A percentile compares a stretch with the other conserved stretches of the same genome.
These are phyloP conservation scores for Haplosporangium sp. DNA, from an alignment of 371 early-diverging fungal genomes.

Conservation along the genomic window DNA sequence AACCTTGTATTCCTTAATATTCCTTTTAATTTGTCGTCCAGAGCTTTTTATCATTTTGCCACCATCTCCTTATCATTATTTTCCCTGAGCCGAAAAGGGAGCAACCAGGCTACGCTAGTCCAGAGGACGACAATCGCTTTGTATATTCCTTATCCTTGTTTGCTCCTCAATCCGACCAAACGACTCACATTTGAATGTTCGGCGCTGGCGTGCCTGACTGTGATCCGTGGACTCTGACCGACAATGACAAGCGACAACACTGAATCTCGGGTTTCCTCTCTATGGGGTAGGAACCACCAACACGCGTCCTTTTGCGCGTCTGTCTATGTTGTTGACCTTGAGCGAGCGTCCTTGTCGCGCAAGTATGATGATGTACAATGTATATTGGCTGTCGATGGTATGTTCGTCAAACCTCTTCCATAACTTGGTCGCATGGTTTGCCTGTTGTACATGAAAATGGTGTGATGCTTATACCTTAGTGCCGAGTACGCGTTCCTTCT, in stretches of 20 bases:
- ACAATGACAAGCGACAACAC: slow-evolving; percentile 29
- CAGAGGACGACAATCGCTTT: too few relatives aligned
- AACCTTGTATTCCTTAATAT: too few relatives aligned
- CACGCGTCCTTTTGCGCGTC: slow-evolving; percentile 14
- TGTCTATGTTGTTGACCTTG: slow-evolving; percentile 31
- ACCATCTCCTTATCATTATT: too few relatives aligned
- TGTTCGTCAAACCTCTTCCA: neutral
- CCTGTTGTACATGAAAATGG: too few relatives aligned
- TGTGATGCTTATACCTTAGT: neutral
- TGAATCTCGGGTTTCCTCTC: slow-evolving; percentile 7
- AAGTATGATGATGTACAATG: slow-evolving; percentile 25
- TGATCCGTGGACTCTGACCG: neutral
- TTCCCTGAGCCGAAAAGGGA: too few relatives aligned
- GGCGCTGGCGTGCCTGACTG: neutral
- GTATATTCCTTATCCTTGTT: too few relatives aligned
- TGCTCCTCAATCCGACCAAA: too few relatives aligned
- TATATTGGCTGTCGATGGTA: slow-evolving; percentile 46
- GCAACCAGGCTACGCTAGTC: too few relatives aligned
- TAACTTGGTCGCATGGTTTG: too few relatives aligned
- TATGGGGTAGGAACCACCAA: neutral
- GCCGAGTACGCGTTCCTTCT: neutral
- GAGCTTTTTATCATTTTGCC: too few relatives aligned
- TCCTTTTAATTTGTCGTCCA: too few relatives aligned
- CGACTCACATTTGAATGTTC: neutral
- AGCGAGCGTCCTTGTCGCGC: slow-evolving; percentile 34